Evolutionary conservation across 805 yeast genomes (phyloP).

Genomic region (Yamadazyma phyllophila): DNA sequence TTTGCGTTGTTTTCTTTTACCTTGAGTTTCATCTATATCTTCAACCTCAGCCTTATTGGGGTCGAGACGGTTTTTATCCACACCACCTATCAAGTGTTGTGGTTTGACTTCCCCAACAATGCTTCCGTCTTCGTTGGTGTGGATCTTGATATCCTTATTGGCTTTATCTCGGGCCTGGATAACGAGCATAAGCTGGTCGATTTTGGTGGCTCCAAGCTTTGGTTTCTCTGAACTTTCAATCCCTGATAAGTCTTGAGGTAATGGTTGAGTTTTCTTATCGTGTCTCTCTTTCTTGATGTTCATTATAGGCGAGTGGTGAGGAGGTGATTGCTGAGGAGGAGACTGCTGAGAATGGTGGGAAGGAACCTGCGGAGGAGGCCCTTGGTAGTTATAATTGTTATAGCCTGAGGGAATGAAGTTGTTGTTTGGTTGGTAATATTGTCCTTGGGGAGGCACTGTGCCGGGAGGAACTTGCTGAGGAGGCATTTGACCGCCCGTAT

Average conservation of each 20-base stretch:
- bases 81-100: constrained; percentile 73
- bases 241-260: background rate
- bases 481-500: constrained; percentile 5
- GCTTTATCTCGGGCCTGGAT: constrained; percentile 86
- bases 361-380: constrained; percentile 5
- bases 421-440: constrained; percentile 8
- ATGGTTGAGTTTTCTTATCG: background rate
- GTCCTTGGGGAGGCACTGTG: constrained; percentile 8
- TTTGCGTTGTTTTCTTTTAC: constrained; percentile 22
- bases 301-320: too few relatives aligned
- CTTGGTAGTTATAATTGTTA: constrained; percentile 12
- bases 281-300: too few relatives aligned
- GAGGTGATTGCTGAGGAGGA: constrained; percentile 3
- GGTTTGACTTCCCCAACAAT: constrained; percentile 45
- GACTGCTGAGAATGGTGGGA: constrained; percentile 4
- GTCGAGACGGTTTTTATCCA: constrained; percentile 52
- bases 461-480: constrained; percentile 6
- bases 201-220: constrained; percentile 79
- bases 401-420: constrained; percentile 12
- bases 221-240: constrained; percentile 57
- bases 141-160: constrained; percentile 50
- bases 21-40: constrained; percentile 16
- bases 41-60: constrained; percentile 9
- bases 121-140: constrained; percentile 66
- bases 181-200: constrained; percentile 87